A percentile compares a stretch with the other conserved stretches of the same genome.
Evolutionary conservation across 805 yeast genomes (phyloP).

Genomic region (Schizosaccharomyces lindneri): DNA sequence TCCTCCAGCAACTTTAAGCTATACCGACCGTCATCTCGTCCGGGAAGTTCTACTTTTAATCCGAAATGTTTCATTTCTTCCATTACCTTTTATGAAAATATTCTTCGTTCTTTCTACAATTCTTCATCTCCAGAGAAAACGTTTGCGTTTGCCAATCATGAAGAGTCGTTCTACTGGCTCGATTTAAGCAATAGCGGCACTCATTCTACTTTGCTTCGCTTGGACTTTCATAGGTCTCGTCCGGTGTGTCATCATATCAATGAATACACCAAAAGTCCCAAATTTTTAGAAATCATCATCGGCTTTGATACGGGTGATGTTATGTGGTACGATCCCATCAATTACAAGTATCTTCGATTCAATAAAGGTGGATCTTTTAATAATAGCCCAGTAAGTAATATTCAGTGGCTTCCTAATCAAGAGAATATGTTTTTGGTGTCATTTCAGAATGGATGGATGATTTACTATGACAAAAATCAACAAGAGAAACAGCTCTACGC

Average conservation of each 20-base stretch:
- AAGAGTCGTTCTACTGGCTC: neutral
- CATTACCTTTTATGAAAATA: neutral
- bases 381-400: constrained; percentile 20
- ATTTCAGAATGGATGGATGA: constrained; percentile 36
- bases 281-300: constrained; percentile 24
- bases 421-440: constrained; percentile 29
- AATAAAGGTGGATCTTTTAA: constrained; percentile 24
- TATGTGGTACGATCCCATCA: constrained; percentile 30
- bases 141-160: neutral
- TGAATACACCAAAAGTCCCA: constrained; percentile 11
- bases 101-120: neutral
- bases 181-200: neutral
- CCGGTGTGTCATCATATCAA: constrained; percentile 19
- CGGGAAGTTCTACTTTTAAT: neutral
- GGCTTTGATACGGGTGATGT: constrained; percentile 51
- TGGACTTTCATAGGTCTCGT: constrained; percentile 15
- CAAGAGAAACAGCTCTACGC: neutral
- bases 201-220: neutral
- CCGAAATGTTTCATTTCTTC: neutral
- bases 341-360: constrained; percentile 24
- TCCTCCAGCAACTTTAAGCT: neutral
- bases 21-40: neutral
- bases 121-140: neutral
- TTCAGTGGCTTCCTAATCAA: constrained; percentile 23
- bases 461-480: constrained; percentile 23